Conservation (phyloP, 31 red algal genomes). For the Porphyra umbilicalis region DNA sequence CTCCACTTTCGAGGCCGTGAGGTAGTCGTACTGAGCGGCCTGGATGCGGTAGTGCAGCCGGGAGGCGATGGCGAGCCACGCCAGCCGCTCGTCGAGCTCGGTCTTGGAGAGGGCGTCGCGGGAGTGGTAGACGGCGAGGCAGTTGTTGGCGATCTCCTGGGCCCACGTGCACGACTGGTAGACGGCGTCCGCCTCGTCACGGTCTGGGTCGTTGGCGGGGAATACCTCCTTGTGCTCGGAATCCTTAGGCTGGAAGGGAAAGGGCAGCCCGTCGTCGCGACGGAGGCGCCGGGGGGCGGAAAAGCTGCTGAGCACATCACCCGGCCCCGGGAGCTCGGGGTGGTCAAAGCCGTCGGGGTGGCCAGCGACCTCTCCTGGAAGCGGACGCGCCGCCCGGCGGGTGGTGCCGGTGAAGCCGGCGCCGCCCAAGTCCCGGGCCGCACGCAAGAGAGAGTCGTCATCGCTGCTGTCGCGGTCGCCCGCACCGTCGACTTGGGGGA, state of each 20-base stretch:
- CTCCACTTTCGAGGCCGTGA: not conserved
- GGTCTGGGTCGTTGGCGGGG: not conserved
- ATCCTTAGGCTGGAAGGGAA: not conserved
- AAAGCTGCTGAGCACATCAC: not conserved
- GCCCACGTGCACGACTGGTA: not conserved
- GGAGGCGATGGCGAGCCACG: not conserved
- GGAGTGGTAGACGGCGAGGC: not conserved
- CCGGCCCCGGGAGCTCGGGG: not conserved
- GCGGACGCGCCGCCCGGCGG: too few relatives aligned
- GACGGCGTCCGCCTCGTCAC: not conserved
- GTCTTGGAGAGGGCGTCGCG: not conserved
- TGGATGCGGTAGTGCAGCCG: not conserved
- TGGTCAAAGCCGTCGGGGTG: not conserved
- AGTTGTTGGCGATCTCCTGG: not conserved
- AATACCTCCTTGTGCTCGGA: not conserved
- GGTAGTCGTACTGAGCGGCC: not conserved
- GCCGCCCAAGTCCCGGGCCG: too few relatives aligned
- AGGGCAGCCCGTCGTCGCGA: not conserved
- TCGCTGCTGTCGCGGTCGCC: too few relatives aligned
- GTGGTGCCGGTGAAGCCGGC: too few relatives aligned
- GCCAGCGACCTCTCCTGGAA: too few relatives aligned
- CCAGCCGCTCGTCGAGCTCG: not conserved
- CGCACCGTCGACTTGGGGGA: too few relatives aligned
- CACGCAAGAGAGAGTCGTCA: too few relatives aligned
- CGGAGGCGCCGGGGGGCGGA: not conserved